Percentiles rank a stretch among this genome's conserved stretches.
These are phyloP conservation scores for Petunia axillaris DNA, from an alignment of 257 asterid species.

Conservation along the genomic window DNA sequence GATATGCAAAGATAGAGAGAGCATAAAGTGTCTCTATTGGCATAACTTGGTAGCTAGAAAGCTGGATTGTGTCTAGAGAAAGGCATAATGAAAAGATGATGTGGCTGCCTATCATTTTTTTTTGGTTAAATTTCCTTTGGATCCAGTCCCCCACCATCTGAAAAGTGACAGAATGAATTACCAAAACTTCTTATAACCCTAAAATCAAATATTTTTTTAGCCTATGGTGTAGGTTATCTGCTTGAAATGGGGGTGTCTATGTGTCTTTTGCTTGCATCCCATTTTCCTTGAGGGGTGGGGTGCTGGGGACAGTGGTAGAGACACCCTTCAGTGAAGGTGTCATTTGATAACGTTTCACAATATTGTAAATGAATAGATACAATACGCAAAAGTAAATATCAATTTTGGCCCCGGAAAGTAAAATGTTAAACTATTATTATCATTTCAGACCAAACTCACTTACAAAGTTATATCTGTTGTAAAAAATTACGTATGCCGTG, in stretches of 20 bases:
- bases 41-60: conserved; percentile 35
- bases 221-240: too few species aligned
- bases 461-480: too few species aligned
- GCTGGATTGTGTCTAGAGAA: conserved; percentile 49
- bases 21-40: conserved; percentile 34
- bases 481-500: too few species aligned
- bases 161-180: background rate
- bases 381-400: too few species aligned
- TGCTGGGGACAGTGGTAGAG: background rate
- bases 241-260: background rate
- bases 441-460: too few species aligned
- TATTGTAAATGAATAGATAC: too few species aligned
- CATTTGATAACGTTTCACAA: too few species aligned
- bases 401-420: too few species aligned
- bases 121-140: conserved; percentile 11
- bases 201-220: background rate
- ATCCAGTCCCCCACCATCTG: conserved; percentile 21
- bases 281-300: background rate
- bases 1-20: conserved; percentile 39
- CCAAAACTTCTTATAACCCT: background rate
- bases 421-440: too few species aligned
- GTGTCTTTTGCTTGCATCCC: background rate
- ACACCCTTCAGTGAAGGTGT: too few species aligned
- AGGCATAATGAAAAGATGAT: conserved; percentile 34
- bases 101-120: conserved; percentile 2